Evolutionary conservation across 768 basidiomycete species (phyloP), one percentile per base, ranked within the genome.

Genomic region (Cubamyces sp.): DNA sequence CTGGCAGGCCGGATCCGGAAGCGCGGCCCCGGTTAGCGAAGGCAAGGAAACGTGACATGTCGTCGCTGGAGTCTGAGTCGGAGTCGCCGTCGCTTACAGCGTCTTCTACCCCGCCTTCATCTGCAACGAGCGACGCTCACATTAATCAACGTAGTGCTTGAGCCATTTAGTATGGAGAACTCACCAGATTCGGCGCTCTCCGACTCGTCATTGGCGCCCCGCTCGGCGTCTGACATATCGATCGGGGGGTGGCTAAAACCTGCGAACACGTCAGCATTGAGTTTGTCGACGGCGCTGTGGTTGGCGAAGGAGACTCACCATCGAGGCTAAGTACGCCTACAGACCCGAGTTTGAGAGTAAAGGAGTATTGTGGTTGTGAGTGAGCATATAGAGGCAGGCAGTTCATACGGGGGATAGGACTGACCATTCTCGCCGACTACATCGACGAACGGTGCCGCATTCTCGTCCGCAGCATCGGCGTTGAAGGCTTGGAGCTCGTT

Each of bases 11-110:
- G 18, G 57, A 58, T 5, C 57, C 57, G 3, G 57, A 58, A n/a
- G 57, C 57, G n/a, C 57, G 57, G 16, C 39, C 25, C 0, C 57
- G 47, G 48, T 58, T 58, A 4, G 57, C 57, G 25, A 58, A 58
- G 3, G 57, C 57, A 8, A 58, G 48, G 37, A 58, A 50, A n/a
- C 57, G 57, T 16, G 25, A 39, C 40, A 58, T 58, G 14, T 23
- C 9, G 15, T 58, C 57, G 37, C 50, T 48, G 25, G n/a, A 37
- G 25, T 42, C 39, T 11, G 19, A 5, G 7, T 40, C n/a, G 12
- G 34, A 21, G 18, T 28, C 57, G 8, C 42, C 57, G 25, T 57
- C 46, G n/a, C 30, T n/a, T n/a, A 9, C 49, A 18, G 14, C 43
- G n/a, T 45, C 43, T 18, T 46, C 45, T 9, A 19, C 23, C 16